Evolutionary conservation across 345 rosid genomes (phyloP).

Genomic region (Salix koriyanagi): DNA sequence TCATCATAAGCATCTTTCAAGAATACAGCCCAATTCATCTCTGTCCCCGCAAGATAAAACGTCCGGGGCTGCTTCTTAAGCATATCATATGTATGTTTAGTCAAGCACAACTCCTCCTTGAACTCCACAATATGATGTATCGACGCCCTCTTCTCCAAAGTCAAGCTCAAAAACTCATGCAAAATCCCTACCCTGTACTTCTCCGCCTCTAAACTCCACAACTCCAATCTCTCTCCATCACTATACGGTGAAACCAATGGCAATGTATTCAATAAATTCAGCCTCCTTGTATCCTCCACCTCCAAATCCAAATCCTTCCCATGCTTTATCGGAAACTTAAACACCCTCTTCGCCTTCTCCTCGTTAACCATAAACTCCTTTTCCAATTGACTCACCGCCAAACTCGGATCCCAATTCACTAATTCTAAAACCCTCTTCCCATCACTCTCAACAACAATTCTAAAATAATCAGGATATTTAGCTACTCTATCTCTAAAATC

Average conservation of each 20-base stretch:
- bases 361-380: conserved; percentile 56
- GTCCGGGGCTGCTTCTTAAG: conserved; percentile 65
- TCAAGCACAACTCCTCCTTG: conserved; percentile 84
- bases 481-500: conserved; percentile 72
- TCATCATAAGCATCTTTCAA: conserved; percentile 60
- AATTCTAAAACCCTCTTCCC: conserved; percentile 70
- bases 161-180: conserved; percentile 87
- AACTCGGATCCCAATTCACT: conserved; percentile 62
- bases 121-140: conserved; percentile 92
- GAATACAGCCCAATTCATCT: conserved; percentile 92
- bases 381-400: conserved; percentile 66
- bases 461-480: conserved; percentile 65
- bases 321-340: conserved; percentile 67
- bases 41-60: conserved; percentile 86
- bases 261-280: conserved; percentile 57
- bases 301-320: conserved; percentile 63
- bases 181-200: conserved; percentile 75
- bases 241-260: conserved; percentile 84
- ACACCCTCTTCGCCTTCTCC: conserved; percentile 54
- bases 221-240: conserved; percentile 55
- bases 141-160: conserved; percentile 79
- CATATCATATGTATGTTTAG: conserved; percentile 80
- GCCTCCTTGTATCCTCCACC: conserved; percentile 41
- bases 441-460: conserved; percentile 45
- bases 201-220: conserved; percentile 86